phyloP scores from a whole-genome alignment of 805 yeast species.

The Yarrowia osloensis region DNA sequence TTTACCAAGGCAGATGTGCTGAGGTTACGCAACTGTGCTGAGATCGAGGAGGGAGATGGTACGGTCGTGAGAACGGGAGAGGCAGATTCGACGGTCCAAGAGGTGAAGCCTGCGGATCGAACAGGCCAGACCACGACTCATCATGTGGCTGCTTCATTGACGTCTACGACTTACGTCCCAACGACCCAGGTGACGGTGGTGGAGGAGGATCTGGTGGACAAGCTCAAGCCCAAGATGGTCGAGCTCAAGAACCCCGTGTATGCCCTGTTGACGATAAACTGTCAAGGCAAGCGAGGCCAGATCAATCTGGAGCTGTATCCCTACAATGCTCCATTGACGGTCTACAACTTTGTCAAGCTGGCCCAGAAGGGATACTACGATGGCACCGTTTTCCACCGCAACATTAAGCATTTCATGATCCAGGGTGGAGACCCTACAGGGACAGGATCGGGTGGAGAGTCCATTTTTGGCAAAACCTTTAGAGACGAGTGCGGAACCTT shows the following conservation, averaged over 20 bases:
- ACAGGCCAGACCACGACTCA: conserved; percentile 14
- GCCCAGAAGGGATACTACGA: conserved; percentile 42
- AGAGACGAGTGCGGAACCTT: conserved; percentile 40
- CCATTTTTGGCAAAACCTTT: conserved; percentile 45
- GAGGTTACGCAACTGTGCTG: conserved; percentile 1
- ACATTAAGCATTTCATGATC: conserved; percentile 43
- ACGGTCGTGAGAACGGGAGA: conserved; percentile 31
- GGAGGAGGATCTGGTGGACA: conserved; percentile 35
- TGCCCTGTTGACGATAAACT: conserved; percentile 38
- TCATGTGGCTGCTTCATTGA: conserved; percentile 29
- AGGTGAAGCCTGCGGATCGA: neutral
- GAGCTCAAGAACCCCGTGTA: conserved; percentile 39
- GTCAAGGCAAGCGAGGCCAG: conserved; percentile 35
- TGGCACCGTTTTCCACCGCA: conserved; percentile 40
- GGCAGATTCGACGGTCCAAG: conserved; percentile 30
- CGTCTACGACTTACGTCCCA: conserved; percentile 1
- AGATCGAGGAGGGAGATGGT: neutral
- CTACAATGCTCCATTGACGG: conserved; percentile 39
- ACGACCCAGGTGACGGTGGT: conserved; percentile 33
- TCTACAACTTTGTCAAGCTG: conserved; percentile 39
- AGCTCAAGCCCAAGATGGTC: conserved; percentile 37
- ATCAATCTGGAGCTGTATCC: conserved; percentile 37
- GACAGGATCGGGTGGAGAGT: conserved; percentile 52
- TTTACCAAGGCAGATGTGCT: conserved; percentile 40
- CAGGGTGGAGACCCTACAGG: conserved; percentile 45